A percentile compares a stretch with the other conserved stretches of the same genome.
These are phyloP conservation scores for Talaromyces sp. DNA, from an alignment of 2,329 filamentous ascomycete genomes.

Conservation along the genomic window DNA sequence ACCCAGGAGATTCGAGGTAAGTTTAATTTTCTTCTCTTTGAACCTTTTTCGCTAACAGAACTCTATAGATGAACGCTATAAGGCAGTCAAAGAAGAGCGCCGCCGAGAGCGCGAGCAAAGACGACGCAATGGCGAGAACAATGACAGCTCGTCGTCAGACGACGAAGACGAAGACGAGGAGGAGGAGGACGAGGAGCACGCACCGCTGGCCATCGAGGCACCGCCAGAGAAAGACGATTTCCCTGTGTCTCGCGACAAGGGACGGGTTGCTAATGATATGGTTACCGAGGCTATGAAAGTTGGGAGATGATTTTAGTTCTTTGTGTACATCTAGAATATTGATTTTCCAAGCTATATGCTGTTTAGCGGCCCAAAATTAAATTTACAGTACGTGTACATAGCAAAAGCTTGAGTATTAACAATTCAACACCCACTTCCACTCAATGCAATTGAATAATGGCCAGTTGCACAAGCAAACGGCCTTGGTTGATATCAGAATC, in stretches of 20 bases:
- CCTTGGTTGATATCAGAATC: neutral
- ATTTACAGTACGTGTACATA: neutral
- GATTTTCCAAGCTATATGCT: neutral
- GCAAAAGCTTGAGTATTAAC: no score
- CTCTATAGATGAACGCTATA: slow-evolving; percentile 29
- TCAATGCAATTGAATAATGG: neutral
- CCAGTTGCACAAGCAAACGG: neutral
- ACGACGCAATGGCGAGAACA: slow-evolving; percentile 27
- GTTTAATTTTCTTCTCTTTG: slow-evolving; percentile 18
- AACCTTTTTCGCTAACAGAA: neutral
- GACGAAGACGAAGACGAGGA: slow-evolving; percentile 32
- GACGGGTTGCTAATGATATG: slow-evolving; percentile 1
- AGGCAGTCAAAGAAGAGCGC: slow-evolving; percentile 29
- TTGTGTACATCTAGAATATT: no score
- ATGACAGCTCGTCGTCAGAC: slow-evolving; percentile 20
- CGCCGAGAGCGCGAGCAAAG: slow-evolving; percentile 39
- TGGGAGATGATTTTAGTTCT: neutral
- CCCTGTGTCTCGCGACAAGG: slow-evolving; percentile 5
- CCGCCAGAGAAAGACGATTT: slow-evolving; percentile 15
- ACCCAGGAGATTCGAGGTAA: slow-evolving; percentile 76
- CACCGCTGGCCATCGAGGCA: slow-evolving; percentile 27
- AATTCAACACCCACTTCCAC: neutral
- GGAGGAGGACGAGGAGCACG: slow-evolving; percentile 25
- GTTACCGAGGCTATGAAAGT: slow-evolving; percentile 1
- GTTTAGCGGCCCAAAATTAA: neutral